These are phyloP conservation scores for Fusarium hostae DNA, from an alignment of 2,329 filamentous ascomycete genomes.

Conservation along the genomic window DNA sequence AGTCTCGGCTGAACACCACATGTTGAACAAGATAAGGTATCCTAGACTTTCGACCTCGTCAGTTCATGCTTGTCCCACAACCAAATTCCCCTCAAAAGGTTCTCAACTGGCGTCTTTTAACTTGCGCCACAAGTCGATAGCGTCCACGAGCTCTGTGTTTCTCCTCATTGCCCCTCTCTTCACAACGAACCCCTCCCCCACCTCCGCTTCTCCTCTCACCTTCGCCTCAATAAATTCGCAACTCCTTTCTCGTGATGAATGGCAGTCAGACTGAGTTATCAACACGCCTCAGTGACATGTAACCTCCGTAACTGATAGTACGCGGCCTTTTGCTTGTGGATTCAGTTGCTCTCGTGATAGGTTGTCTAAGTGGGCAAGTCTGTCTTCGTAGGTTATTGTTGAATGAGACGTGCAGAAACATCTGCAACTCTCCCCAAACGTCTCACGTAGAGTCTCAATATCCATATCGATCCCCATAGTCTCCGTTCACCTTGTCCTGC, in stretches of 20 bases:
- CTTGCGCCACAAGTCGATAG: conserved; percentile 26
- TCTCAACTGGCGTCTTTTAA: not conserved
- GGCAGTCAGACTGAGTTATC: conserved; percentile 3
- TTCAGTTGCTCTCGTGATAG: not conserved
- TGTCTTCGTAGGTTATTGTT: not conserved
- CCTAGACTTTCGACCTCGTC: not conserved
- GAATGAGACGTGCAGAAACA: not conserved
- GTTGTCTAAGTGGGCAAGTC: not conserved
- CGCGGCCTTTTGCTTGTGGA: not conserved
- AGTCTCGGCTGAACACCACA: not conserved
- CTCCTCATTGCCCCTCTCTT: conserved; percentile 27
- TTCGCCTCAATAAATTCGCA: conserved; percentile 25
- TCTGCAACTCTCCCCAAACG: not conserved
- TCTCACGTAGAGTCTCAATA: not conserved
- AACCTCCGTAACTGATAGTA: not conserved
- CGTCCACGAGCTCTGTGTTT: not conserved
- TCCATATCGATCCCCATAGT: not conserved
- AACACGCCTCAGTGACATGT: conserved; percentile 5
- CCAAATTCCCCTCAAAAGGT: not conserved
- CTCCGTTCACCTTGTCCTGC: conserved; percentile 9
- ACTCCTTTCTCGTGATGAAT: conserved; percentile 14
- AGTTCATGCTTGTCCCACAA: not conserved
- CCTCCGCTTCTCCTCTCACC: conserved; percentile 12
- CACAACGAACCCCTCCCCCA: conserved; percentile 6
- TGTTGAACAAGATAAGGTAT: not conserved